phyloP scores from a whole-genome alignment of 2,329 filamentous ascomycete genomes.

The Boeremia lycopersici region DNA sequence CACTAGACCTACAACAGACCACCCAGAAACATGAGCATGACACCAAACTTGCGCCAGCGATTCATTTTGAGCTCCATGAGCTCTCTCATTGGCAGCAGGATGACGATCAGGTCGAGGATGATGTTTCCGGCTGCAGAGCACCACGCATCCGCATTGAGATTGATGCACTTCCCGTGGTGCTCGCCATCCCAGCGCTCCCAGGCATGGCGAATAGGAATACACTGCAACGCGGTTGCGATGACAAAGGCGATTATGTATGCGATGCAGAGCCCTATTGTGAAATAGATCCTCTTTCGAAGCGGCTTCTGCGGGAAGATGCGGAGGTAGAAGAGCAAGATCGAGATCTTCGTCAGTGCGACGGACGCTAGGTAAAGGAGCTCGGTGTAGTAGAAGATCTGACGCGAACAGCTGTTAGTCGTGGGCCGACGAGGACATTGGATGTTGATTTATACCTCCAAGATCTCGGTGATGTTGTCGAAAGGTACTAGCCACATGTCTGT shows the following conservation, averaged over 20 bases:
- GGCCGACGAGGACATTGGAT: neutral
- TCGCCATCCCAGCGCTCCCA: slow-evolving; percentile 38
- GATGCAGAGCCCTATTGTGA: slow-evolving; percentile 22
- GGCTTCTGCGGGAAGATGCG: slow-evolving; percentile 34
- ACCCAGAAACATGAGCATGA: slow-evolving; percentile 48
- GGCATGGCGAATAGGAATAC: slow-evolving; percentile 26
- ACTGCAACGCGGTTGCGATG: slow-evolving; percentile 25
- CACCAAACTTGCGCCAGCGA: slow-evolving; percentile 36
- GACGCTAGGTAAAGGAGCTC: slow-evolving; percentile 5
- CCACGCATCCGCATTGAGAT: slow-evolving; percentile 38
- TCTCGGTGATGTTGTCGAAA: slow-evolving; percentile 51
- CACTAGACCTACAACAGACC: slow-evolving; percentile 46
- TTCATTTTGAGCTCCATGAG: slow-evolving; percentile 38
- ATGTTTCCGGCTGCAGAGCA: slow-evolving; percentile 40
- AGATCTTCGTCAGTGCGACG: slow-evolving; percentile 21
- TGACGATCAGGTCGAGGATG: slow-evolving; percentile 35
- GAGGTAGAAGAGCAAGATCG: slow-evolving; percentile 39
- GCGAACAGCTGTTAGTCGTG: neutral
- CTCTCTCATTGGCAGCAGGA: slow-evolving; percentile 40
- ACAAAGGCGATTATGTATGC: slow-evolving; percentile 31
- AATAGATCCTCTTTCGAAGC: slow-evolving; percentile 23
- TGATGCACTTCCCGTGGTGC: slow-evolving; percentile 32
- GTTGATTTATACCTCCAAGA: slow-evolving; percentile 43
- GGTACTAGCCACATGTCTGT: slow-evolving; percentile 59
- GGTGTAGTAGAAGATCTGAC: slow-evolving; percentile 6